Evolutionary conservation across 2,329 filamentous ascomycete species (phyloP).

Genomic region (Talaromyces sp.): DNA sequence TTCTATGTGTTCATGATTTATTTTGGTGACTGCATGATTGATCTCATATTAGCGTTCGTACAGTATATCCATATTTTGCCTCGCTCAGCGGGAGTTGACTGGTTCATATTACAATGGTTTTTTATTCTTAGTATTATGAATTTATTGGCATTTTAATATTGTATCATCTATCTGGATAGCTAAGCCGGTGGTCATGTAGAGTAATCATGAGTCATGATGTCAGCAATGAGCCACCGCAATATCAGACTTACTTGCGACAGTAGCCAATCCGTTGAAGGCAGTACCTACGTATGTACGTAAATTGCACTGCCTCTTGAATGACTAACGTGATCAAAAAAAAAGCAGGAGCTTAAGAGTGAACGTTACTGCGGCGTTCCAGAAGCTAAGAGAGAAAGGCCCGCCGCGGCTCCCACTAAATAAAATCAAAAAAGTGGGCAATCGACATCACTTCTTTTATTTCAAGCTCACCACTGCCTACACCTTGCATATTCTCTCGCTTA

Average conservation of each 20-base stretch:
- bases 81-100: constrained; percentile 15
- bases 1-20: constrained; percentile 8
- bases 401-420: background rate
- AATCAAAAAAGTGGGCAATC: background rate
- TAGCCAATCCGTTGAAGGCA: background rate
- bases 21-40: constrained; percentile 14
- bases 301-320: background rate
- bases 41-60: constrained; percentile 12
- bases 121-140: background rate
- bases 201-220: constrained; percentile 13
- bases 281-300: background rate
- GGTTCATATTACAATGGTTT: constrained; percentile 1
- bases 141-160: background rate
- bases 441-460: background rate
- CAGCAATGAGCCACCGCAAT: background rate
- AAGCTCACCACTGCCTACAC: background rate
- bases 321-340: background rate
- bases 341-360: too few species aligned
- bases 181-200: background rate
- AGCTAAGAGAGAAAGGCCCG: background rate
- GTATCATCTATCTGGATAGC: background rate
- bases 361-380: background rate
- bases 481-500: background rate
- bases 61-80: constrained; percentile 11
- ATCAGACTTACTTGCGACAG: background rate